Conservation (phyloP, 768 basidiomycete genomes). For the Auriscalpium vulgare region DNA sequence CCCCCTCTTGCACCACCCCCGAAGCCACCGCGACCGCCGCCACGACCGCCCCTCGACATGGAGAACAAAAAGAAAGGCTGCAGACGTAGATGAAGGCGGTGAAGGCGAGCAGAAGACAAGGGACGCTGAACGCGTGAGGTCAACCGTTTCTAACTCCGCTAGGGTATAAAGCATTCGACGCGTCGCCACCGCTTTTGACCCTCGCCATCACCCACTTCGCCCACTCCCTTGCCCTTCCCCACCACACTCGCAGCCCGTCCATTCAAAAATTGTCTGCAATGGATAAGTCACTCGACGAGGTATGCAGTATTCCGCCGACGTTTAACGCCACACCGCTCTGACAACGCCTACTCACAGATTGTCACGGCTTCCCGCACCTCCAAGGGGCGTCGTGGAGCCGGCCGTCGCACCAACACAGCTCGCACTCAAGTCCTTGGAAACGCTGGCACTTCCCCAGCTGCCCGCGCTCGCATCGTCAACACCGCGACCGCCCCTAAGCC, state of each 20-base stretch:
- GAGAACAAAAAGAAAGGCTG: neutral
- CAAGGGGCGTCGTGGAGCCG: slow-evolving; percentile 32
- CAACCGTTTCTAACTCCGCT: slow-evolving; percentile 16
- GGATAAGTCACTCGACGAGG: slow-evolving; percentile 83
- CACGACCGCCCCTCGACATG: slow-evolving; percentile 48
- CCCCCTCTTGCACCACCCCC: slow-evolving; percentile 48
- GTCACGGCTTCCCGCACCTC: slow-evolving; percentile 49
- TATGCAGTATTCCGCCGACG: slow-evolving; percentile 22
- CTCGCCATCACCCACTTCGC: neutral
- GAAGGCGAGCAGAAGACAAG: neutral
- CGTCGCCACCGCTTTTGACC: neutral
- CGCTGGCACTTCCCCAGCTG: slow-evolving; percentile 35
- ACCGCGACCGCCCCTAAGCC: slow-evolving; percentile 29
- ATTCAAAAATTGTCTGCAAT: slow-evolving; percentile 30
- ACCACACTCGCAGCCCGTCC: neutral
- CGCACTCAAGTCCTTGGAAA: slow-evolving; percentile 59
- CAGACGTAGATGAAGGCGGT: neutral
- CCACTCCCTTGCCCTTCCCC: neutral
- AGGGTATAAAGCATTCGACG: neutral
- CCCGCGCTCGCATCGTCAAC: slow-evolving; percentile 46
- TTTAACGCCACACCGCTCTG: slow-evolving; percentile 17
- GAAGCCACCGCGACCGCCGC: slow-evolving; percentile 42
- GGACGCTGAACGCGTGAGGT: neutral
- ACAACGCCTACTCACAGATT: slow-evolving; percentile 38
- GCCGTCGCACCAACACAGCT: slow-evolving; percentile 34